Conservation (phyloP, 2,329 filamentous ascomycete genomes). For the Aspergillus ochraceoroseus region DNA sequence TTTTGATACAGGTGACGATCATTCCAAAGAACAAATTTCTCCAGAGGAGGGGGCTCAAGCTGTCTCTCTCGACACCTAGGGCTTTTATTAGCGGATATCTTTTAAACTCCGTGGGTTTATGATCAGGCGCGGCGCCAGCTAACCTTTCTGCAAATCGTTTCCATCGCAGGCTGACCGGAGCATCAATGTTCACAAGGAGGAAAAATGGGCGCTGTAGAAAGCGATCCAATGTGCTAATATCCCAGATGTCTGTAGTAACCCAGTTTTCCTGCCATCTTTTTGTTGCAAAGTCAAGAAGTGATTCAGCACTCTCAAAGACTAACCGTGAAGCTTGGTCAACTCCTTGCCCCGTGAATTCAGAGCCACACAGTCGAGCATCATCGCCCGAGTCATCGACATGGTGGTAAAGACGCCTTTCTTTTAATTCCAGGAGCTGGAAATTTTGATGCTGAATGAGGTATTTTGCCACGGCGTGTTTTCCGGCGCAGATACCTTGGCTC, state of each 20-base stretch:
- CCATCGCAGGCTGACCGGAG: slow-evolving; percentile 80
- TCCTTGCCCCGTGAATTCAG: slow-evolving; percentile 19
- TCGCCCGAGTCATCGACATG: slow-evolving; percentile 26
- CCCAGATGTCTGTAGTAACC: slow-evolving; percentile 78
- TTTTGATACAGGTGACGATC: slow-evolving; percentile 71
- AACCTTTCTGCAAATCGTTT: slow-evolving; percentile 63
- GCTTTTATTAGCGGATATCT: slow-evolving; percentile 1
- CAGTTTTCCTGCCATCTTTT: slow-evolving; percentile 75
- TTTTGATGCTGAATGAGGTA: slow-evolving; percentile 80
- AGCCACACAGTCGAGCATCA: slow-evolving; percentile 27
- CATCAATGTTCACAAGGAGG: slow-evolving; percentile 85
- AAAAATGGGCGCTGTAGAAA: slow-evolving; percentile 83
- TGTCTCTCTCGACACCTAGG: slow-evolving; percentile 48
- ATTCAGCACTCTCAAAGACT: slow-evolving; percentile 59
- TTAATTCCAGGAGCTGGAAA: slow-evolving; percentile 68
- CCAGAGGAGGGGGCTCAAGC: slow-evolving; percentile 50
- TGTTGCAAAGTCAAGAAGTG: slow-evolving; percentile 79
- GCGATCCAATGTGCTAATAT: slow-evolving; percentile 66
- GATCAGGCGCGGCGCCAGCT: too few relatives aligned
- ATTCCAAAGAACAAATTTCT: slow-evolving; percentile 57
- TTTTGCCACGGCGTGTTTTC: slow-evolving; percentile 82
- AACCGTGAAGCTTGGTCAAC: slow-evolving; percentile 21
- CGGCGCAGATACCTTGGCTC: slow-evolving; percentile 74
- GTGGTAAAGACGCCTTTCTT: slow-evolving; percentile 24
- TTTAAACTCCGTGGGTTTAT: too few relatives aligned